phyloP scores from a whole-genome alignment of 1,284 basidiomycete genomes.

The Rhodotorula glutinis region DNA sequence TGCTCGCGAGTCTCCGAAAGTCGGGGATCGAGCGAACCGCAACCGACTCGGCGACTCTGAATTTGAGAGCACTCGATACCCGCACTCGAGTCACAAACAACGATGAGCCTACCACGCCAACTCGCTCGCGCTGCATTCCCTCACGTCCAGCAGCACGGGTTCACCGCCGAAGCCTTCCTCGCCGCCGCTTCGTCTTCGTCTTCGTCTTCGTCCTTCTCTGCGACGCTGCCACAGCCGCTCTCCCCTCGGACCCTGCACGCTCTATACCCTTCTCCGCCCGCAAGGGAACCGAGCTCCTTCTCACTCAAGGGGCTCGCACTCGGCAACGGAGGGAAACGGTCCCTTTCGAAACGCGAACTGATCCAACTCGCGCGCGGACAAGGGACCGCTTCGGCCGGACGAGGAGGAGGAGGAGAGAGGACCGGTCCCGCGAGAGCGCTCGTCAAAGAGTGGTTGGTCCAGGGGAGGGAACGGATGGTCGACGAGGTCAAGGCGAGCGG shows the following conservation, averaged over 20 bases:
- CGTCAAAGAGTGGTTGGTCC: conserved; percentile 28
- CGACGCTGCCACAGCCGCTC: background rate
- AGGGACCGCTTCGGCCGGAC: background rate
- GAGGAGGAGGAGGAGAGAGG: conserved; percentile 2
- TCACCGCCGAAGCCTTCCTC: conserved; percentile 25
- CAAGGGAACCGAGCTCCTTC: background rate
- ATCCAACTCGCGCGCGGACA: conserved; percentile 23
- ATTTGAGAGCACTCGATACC: too few relatives aligned
- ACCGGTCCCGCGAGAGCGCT: conserved; percentile 31
- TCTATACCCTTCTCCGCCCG: conserved; percentile 34
- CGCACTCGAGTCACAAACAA: too few relatives aligned
- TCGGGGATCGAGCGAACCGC: too few relatives aligned
- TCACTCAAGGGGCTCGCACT: conserved; percentile 15
- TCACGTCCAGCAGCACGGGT: conserved; percentile 26
- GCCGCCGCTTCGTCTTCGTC: background rate
- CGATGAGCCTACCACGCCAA: background rate
- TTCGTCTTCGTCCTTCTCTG: too few relatives aligned
- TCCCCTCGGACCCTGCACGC: conserved; percentile 23
- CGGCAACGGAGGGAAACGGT: conserved; percentile 17
- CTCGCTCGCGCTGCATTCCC: conserved; percentile 32
- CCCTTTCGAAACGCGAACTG: conserved; percentile 22
- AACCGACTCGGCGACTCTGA: too few relatives aligned
- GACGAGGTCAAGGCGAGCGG: background rate
- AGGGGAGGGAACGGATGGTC: conserved; percentile 27
- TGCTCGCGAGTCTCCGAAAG: too few relatives aligned